A percentile compares a stretch with the other conserved stretches of the same genome.
Conservation (phyloP, 495 filamentous ascomycete species). For the Parathielavia hyrcaniae region DNA sequence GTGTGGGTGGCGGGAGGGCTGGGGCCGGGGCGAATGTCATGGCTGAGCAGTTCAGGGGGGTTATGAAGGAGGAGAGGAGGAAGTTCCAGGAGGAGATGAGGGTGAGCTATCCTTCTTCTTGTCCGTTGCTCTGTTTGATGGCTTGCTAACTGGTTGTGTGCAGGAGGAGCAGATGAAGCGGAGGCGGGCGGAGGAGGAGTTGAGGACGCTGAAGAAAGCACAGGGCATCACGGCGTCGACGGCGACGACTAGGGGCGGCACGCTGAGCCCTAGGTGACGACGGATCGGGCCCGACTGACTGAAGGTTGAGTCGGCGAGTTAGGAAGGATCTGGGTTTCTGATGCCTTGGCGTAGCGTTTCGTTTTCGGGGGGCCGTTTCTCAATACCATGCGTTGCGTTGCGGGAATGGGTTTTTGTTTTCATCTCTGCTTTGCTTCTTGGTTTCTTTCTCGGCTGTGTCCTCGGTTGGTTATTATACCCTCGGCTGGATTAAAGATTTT, state of each 20-base stretch:
- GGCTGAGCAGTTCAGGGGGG: constrained; percentile 38
- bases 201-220: constrained; percentile 33
- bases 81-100: constrained; percentile 47
- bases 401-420: not conserved
- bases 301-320: not conserved
- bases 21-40: constrained; percentile 30
- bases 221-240: constrained; percentile 7
- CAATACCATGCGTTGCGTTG: not conserved
- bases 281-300: not conserved
- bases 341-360: not conserved
- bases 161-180: constrained; percentile 46
- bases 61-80: constrained; percentile 48
- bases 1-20: constrained; percentile 20
- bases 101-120: constrained; percentile 30
- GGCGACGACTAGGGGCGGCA: not conserved
- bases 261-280: constrained; percentile 12
- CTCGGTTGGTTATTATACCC: not conserved
- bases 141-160: constrained; percentile 13
- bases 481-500: not conserved
- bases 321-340: not conserved
- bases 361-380: not conserved
- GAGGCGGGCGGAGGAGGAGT: constrained; percentile 44
- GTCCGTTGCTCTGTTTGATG: not conserved
- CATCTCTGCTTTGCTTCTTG: not conserved
- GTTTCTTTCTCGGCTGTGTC: not conserved